A percentile compares a stretch with the other conserved stretches of the same genome.
phyloP scores from a whole-genome alignment of 2,329 filamentous ascomycete species.

The Hirsutella thompsonii region DNA sequence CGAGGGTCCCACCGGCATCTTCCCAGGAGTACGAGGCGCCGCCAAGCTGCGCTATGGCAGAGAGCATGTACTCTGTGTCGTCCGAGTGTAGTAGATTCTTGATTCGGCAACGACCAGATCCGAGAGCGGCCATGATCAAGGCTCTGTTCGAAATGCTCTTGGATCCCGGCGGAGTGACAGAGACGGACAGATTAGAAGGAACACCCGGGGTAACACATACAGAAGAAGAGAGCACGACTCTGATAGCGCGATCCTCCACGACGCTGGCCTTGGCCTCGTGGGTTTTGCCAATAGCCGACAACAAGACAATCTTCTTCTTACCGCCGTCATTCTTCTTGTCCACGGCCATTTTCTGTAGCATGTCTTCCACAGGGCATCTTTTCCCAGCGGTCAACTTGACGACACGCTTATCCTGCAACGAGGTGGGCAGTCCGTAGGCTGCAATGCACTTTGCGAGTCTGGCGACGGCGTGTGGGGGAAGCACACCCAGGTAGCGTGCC shows the following conservation, averaged over 20 bases:
- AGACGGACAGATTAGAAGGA: slow-evolving; percentile 49
- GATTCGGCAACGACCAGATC: slow-evolving; percentile 73
- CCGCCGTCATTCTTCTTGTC: slow-evolving; percentile 97
- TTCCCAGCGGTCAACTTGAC: slow-evolving; percentile 75
- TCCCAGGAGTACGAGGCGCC: slow-evolving; percentile 90
- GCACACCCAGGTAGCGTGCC: slow-evolving; percentile 73
- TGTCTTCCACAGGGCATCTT: slow-evolving; percentile 69
- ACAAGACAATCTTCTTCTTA: slow-evolving; percentile 90
- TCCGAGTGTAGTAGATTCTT: slow-evolving; percentile 92
- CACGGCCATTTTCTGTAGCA: slow-evolving; percentile 89
- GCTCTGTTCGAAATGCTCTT: slow-evolving; percentile 97
- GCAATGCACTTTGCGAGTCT: slow-evolving; percentile 85
- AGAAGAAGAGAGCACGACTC: slow-evolving; percentile 69
- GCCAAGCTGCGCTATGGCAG: slow-evolving; percentile 71
- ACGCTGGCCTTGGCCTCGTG: slow-evolving; percentile 79
- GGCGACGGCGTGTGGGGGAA: slow-evolving; percentile 78
- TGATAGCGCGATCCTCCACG: slow-evolving; percentile 76
- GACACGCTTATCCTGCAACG: slow-evolving; percentile 71
- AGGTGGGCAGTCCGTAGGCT: slow-evolving; percentile 84
- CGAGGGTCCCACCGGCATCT: slow-evolving; percentile 80
- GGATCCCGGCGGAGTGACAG: slow-evolving; percentile 81
- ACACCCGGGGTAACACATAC: slow-evolving; percentile 64
- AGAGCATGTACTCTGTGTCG: slow-evolving; percentile 94
- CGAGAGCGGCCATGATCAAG: slow-evolving; percentile 83
- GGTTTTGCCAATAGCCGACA: slow-evolving; percentile 81